A percentile compares a stretch with the other conserved stretches of the same genome.
Conservation (phyloP, 1,139 yeast species). For the Zygotorulaspora mrakii region DNA sequence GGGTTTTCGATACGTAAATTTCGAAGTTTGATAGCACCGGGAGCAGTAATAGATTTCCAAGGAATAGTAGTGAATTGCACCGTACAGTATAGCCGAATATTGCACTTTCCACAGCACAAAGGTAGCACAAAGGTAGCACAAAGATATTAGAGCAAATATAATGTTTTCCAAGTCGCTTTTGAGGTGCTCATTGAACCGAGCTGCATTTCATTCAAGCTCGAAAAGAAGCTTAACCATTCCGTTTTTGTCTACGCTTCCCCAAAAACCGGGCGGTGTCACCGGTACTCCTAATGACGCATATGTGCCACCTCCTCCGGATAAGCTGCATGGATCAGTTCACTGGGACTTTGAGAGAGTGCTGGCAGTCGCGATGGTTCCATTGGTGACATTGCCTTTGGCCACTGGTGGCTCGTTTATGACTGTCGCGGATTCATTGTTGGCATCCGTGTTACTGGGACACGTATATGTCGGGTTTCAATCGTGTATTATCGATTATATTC, state of each 20-base stretch:
- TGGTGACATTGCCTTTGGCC: conserved; percentile 59
- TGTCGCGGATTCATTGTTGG: conserved; percentile 53
- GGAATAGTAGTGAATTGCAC: background rate
- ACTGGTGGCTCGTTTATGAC: conserved; percentile 51
- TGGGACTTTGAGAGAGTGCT: conserved; percentile 68
- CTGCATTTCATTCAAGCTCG: conserved; percentile 34
- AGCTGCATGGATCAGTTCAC: conserved; percentile 62
- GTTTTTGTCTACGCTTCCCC: conserved; percentile 52
- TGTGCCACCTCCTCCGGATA: conserved; percentile 53
- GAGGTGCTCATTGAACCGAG: conserved; percentile 18
- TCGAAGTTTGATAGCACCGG: no score
- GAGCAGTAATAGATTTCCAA: background rate
- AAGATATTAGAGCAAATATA: background rate
- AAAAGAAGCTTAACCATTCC: conserved; percentile 39
- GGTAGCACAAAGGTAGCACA: no score
- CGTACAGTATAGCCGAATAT: background rate
- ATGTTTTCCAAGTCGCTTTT: conserved; percentile 18
- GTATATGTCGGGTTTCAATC: conserved; percentile 69
- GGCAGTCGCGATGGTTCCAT: conserved; percentile 58
- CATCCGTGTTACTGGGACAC: conserved; percentile 57
- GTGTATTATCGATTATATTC: conserved; percentile 77
- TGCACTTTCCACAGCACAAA: no score
- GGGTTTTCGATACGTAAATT: no score
- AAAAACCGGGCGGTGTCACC: conserved; percentile 71
- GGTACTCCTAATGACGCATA: conserved; percentile 78